phyloP scores from a whole-genome alignment of 2,329 filamentous ascomycete genomes.

The Incumbomyces lentus region DNA sequence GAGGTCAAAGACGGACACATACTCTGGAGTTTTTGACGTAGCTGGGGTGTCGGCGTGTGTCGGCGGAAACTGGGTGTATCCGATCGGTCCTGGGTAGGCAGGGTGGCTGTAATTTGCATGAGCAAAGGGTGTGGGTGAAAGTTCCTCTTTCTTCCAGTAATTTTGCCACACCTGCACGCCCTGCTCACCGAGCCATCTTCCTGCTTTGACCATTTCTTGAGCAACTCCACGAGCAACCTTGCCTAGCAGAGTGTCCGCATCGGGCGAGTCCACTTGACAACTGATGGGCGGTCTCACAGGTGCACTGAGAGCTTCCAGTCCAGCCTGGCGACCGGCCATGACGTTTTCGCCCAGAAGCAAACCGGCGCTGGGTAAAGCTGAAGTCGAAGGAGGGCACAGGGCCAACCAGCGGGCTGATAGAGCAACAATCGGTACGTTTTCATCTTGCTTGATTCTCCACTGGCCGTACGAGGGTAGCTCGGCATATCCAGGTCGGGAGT shows the following conservation, averaged over 20 bases:
- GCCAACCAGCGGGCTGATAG: constrained; percentile 39
- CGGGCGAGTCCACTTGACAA: constrained; percentile 37
- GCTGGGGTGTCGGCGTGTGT: constrained; percentile 34
- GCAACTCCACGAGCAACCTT: constrained; percentile 40
- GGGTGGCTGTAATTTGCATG: constrained; percentile 21
- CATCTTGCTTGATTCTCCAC: constrained; percentile 5
- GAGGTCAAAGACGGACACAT: constrained; percentile 38
- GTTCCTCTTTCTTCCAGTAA: constrained; percentile 38
- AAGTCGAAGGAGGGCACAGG: constrained; percentile 32
- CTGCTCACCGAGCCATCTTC: constrained; percentile 40
- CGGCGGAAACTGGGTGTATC: constrained; percentile 32
- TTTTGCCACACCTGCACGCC: constrained; percentile 41
- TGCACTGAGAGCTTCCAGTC: constrained; percentile 33
- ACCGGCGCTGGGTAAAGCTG: constrained; percentile 30
- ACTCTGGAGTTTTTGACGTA: constrained; percentile 30
- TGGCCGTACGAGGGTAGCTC: constrained; percentile 20
- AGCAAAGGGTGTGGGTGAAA: constrained; percentile 24
- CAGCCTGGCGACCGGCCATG: constrained; percentile 28
- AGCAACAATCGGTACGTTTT: constrained; percentile 32
- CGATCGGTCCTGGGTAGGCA: neutral
- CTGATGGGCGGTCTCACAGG: constrained; percentile 32
- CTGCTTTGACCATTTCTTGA: constrained; percentile 39
- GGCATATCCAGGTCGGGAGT: constrained; percentile 32
- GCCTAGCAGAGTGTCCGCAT: constrained; percentile 38
- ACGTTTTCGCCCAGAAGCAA: constrained; percentile 30